A percentile compares a stretch with the other conserved stretches of the same genome.
These are phyloP conservation scores for Phylloporus sp. DNA, from an alignment of 1,284 basidiomycete species.

Conservation along the genomic window DNA sequence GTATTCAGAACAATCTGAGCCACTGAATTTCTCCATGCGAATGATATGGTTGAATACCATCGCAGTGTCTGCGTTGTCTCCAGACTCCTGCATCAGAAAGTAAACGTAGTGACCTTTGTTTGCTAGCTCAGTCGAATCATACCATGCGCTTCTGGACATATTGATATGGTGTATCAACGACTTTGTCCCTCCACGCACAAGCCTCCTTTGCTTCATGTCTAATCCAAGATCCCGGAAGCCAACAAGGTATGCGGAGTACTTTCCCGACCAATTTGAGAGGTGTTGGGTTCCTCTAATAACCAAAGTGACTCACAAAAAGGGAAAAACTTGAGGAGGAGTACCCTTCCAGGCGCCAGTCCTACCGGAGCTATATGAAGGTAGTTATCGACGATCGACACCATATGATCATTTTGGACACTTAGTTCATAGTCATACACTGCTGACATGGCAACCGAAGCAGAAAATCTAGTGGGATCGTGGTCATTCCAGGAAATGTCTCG, in stretches of 20 bases:
- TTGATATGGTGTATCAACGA: constrained; percentile 1
- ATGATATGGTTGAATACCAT: neutral
- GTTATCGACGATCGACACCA: neutral
- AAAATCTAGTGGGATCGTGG: neutral
- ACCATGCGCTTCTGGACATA: neutral
- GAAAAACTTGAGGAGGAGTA: constrained; percentile 1
- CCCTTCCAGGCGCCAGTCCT: neutral
- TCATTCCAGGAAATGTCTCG: neutral
- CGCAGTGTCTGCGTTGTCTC: neutral
- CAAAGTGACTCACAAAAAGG: neutral
- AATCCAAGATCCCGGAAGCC: neutral
- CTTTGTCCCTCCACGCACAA: neutral
- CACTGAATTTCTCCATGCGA: neutral
- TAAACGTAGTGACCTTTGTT: neutral
- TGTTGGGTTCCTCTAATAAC: too few species aligned
- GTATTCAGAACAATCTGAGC: too few species aligned
- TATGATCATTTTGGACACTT: neutral
- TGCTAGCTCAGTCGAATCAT: neutral
- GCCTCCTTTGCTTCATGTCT: neutral
- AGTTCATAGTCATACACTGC: neutral
- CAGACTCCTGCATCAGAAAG: neutral
- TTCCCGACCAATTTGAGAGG: neutral
- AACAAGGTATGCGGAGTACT: neutral
- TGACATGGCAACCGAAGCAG: neutral
- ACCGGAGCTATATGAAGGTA: neutral